phyloP scores from a whole-genome alignment of 805 yeast genomes.

The Grigorovia transvaalensis region DNA sequence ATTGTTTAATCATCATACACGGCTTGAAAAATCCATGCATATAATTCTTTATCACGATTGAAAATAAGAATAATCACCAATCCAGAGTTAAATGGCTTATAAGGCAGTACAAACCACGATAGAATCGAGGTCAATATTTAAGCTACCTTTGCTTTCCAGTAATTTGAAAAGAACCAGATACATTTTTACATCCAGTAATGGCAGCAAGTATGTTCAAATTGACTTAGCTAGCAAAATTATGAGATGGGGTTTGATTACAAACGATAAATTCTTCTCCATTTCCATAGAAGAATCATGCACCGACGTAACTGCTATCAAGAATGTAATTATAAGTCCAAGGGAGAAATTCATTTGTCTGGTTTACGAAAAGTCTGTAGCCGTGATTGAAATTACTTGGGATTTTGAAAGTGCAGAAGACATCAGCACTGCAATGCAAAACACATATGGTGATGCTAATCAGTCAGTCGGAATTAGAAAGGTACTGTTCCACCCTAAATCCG shows the following conservation, averaged over 20 bases:
- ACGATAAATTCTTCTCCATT: conserved; percentile 8
- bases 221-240: not conserved
- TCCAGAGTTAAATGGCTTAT: not conserved
- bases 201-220: conserved; percentile 10
- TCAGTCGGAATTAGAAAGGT: conserved; percentile 28
- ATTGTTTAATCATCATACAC: too few species aligned
- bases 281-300: conserved; percentile 3
- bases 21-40: too few species aligned
- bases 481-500: conserved; percentile 35
- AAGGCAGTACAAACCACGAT: not conserved
- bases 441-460: not conserved
- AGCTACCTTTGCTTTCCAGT: conserved; percentile 4
- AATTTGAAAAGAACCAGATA: conserved; percentile 7
- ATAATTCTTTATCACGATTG: not conserved
- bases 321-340: conserved; percentile 9
- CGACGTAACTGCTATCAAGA: conserved; percentile 2
- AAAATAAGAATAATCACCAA: not conserved
- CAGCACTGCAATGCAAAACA: conserved; percentile 1
- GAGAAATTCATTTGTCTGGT: conserved; percentile 18
- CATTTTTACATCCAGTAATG: conserved; percentile 11
- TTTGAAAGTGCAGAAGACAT: conserved; percentile 5
- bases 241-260: conserved; percentile 4
- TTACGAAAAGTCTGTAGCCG: conserved; percentile 9
- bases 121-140: conserved; percentile 1
- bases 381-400: conserved; percentile 23